Conservation (phyloP, 345 rosid genomes). For the Barbarea vulgaris region DNA sequence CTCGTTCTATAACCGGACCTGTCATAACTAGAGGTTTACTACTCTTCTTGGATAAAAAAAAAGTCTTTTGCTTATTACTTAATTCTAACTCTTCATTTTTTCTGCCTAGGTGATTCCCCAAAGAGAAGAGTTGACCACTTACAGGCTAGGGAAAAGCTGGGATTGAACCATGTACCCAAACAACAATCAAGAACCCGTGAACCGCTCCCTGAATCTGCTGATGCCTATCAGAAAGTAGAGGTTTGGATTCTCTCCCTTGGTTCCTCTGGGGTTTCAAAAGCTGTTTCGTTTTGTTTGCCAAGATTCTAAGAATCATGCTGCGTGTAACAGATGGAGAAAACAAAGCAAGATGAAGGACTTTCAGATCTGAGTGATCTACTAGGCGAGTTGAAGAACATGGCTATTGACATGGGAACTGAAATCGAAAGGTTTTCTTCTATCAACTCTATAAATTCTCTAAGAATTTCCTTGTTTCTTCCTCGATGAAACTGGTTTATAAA, state of each 20-base stretch:
- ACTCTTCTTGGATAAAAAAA: constrained; percentile 1
- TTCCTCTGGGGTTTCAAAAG: not conserved
- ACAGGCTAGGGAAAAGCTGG: constrained; percentile 78
- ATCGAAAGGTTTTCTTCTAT: constrained; percentile 57
- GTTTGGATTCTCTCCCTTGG: constrained; percentile 42
- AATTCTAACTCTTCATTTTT: not conserved
- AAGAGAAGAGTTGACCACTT: constrained; percentile 57
- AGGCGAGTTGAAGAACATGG: constrained; percentile 84
- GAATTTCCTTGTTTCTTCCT: not conserved
- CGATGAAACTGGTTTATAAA: not conserved
- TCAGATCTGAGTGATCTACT: constrained; percentile 67
- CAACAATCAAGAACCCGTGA: constrained; percentile 42
- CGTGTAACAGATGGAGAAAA: constrained; percentile 63
- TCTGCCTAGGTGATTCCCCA: constrained; percentile 29
- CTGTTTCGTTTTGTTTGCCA: not conserved
- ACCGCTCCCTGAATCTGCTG: constrained; percentile 53
- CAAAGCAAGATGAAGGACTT: constrained; percentile 82
- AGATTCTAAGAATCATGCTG: not conserved
- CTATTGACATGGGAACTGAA: constrained; percentile 83
- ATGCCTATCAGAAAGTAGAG: constrained; percentile 77
- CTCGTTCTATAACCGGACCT: constrained; percentile 67
- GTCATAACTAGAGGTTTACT: constrained; percentile 58
- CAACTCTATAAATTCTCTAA: not conserved
- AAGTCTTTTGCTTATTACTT: not conserved
- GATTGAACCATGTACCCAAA: constrained; percentile 53